Percentiles rank a stretch among this genome's conserved stretches.
Conservation (phyloP, 371 early-diverging fungal genomes). For the Entomophthora muscae region DNA sequence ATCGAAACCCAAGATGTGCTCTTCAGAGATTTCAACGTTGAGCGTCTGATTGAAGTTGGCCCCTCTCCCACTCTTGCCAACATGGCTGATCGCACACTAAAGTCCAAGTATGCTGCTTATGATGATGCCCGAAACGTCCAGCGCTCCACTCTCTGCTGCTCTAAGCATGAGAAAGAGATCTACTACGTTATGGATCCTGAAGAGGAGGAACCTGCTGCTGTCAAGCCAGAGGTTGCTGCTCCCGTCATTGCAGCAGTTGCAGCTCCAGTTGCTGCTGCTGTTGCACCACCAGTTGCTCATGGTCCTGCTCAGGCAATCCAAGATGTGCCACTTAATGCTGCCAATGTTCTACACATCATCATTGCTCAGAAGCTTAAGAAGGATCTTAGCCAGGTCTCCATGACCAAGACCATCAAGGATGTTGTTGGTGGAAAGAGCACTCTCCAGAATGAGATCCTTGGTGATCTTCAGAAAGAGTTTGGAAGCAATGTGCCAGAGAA, state of each 20-base stretch:
- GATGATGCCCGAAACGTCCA: slow-evolving; percentile 83
- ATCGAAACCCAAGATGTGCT: too few species aligned
- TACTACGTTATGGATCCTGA: slow-evolving; percentile 78
- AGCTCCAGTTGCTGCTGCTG: slow-evolving; percentile 32
- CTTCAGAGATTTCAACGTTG: too few species aligned
- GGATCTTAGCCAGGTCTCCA: slow-evolving; percentile 48
- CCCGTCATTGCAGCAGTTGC: slow-evolving; percentile 23
- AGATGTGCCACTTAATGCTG: slow-evolving; percentile 62
- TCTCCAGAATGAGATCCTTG: too few species aligned
- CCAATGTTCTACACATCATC: too few species aligned
- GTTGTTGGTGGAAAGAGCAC: slow-evolving; percentile 88
- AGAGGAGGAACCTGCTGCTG: too few species aligned
- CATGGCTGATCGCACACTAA: slow-evolving; percentile 86
- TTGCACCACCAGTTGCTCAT: slow-evolving; percentile 27
- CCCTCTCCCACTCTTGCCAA: too few species aligned
- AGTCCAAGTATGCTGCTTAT: slow-evolving; percentile 88
- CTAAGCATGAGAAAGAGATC: slow-evolving; percentile 62
- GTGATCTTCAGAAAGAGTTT: too few species aligned
- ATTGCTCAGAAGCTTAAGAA: slow-evolving; percentile 89
- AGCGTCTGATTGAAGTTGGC: too few species aligned
- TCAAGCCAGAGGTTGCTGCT: too few species aligned
- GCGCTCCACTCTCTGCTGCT: slow-evolving; percentile 68
- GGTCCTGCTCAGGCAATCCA: slow-evolving; percentile 29
- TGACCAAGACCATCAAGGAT: slow-evolving; percentile 74
- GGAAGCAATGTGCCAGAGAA: too few species aligned